Base-by-base conservation (phyloP, 139 green algal genomes). In the Chlamydomonas applanata region DNA sequence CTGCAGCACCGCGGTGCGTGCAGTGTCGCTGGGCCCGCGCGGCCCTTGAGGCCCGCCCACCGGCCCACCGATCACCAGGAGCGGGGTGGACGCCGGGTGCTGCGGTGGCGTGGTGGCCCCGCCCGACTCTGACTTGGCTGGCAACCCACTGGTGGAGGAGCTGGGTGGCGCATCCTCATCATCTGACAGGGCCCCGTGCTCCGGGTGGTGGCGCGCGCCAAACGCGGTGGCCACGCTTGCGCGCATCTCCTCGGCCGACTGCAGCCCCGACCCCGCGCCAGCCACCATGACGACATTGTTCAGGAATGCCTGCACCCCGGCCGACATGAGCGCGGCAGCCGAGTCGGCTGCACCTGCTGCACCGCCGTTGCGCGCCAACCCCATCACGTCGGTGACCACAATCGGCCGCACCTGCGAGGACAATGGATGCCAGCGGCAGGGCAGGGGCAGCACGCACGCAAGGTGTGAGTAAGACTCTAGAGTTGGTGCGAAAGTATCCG, bases 271-370 rank as follows among this genome's bases (percentile, higher is more conserved):
- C 59, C 49, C 35, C 20, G 72, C 73, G 52, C 78, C 82, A 11
- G 87, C 76, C 13, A 93, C 85, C 40, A 94, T 92, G 63, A 93
- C 82, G 14, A 94, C 92, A 71, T 96, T 95, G 73, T 94, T 94
- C 32, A 98, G 80, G 76, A 98, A 98, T 27, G 82, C 79, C 82
- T 96, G 90, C 68, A 93, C 74, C 0, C 61, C 74, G 44, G 69
- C 53, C 45, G 75, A 77, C 25, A 83, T 57, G n/a, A 71, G 57
- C 2, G 32, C 35, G 19, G 68, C 67, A 25, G 71, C 64, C n/a
- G 59, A 56, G 4, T 30, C 44, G 17, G 34, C 68, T n/a, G 45
- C 54, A 30, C 56, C 40, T 16, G 63, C 59, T 29, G 17, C 30
- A 32, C 45, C 45, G 3, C 32, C 32, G 24, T 36, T 30, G 13